Base-by-base conservation (phyloP, 305 asterid species). In the Fraxinus paxiana region DNA sequence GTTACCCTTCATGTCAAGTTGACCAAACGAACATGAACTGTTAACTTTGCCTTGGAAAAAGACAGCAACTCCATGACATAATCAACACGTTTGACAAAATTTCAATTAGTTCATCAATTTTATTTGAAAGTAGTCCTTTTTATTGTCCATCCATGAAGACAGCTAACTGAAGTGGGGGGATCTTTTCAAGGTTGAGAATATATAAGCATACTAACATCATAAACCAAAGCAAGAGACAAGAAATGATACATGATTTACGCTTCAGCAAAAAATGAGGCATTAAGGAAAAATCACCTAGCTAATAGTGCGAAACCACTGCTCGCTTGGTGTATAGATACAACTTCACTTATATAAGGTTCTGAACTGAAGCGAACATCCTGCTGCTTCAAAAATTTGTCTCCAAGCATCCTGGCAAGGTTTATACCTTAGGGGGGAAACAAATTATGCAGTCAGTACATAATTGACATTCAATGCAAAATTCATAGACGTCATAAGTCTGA, bases 361-460 rank as follows among this genome's bases (percentile, higher is more conserved):
- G 98, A 85, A 77, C 95, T 96, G 85, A 96, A 92, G 43, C 99
- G 98, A 74, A 82, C 77, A 70, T 94, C 99, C 83, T 94, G 98
- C 87, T 94, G 94, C 88, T 96, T 96, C 79, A 96, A 92, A 89
- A 92, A 96, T 77, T 94, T 96, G 88, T 96, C 99, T 59, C 98
- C 99, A 4, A 94, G 97, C 99, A 96, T 92, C 83, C 98, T 88
- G 79, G 94, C 98, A 28, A 96, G 98, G 87, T 96, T 96, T 79
- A 96, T 87, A 75, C 99, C 99, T 96, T 30, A 30, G 80, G 74
- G 84, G 28, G 67, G 35, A 75, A 83, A 76, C 54, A 79, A 69
- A 67, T 1, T 18, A 73, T 33, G 22, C 26, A 76, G 28, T 77
- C 51, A 82, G 81, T 77, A 84, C 0, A 48, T 34, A 71, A 67